Base-by-base conservation (phyloP, 495 filamentous ascomycete genomes). In the Filosporella fistucella region DNA sequence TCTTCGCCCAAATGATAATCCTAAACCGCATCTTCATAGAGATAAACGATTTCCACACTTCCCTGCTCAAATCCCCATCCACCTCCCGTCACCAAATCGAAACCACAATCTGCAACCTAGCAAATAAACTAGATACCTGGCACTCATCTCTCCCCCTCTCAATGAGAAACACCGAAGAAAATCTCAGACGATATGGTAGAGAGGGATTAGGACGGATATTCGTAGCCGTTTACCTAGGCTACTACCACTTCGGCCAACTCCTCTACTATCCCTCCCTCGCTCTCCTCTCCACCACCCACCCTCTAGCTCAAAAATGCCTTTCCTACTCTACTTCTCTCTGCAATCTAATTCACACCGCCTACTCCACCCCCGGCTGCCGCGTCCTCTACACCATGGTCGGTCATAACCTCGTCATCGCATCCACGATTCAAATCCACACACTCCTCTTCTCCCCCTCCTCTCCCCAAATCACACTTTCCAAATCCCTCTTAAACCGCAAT, bases 191-290 rank as follows among this genome's bases (percentile, higher is more conserved):
- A 2, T 67, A 52, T 28, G 57, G 60, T 1, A 46, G 55, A 9
- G 44, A 61, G 42, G 68, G 66, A 4, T 61, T 67, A 1, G 68
- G 67, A 10, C 52, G 66, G 14, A 43, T 68, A 9, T 69, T 69
- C 35, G 62, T 65, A 4, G 65, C 68, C 7, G 52, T 71, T 1
- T 67, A 68, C 38, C 47, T 68, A 1, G 68, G 68, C 9, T 71
- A 69, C 46, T 67, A 69, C 28, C 62, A 71, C 49, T 71, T 63
- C 41, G 63, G 60, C 5, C 65, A 64, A 37, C 59, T 71, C 29
- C 64, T 70, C 6, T 70, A 60, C 57, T 71, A 68, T 45, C 59
- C 62, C 21, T 68, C 63, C 38, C 57, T 71, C 1, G 8, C n/a
- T 30, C 28, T 30, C 28, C n/a, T n/a, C 28, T 8, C n/a, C n/a